Evolutionary conservation across 331 rosid species (phyloP), one percentile per base, ranked within the genome.

Genomic region (Malus hybrid): DNA sequence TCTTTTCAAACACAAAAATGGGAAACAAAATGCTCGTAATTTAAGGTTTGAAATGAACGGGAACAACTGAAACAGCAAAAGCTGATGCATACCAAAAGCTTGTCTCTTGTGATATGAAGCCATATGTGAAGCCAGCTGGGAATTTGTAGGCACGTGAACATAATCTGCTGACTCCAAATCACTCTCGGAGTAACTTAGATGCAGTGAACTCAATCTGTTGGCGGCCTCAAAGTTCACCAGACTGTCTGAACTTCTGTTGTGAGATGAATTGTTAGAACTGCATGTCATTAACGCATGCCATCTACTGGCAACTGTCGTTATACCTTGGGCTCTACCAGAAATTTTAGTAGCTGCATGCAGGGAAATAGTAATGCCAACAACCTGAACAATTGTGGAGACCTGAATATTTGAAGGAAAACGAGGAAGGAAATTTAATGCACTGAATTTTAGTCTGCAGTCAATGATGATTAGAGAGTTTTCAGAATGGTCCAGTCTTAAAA

Each of bases 301-400:
- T 80, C 90, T 79, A 80, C 93, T 86, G 73, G 97, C 97, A 66
- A 81, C 84, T 16, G 96, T 81, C 55, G 89, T 88, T 75, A 90
- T 81, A 27, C 85, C 86, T 80, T 90, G 97, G 64, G 97, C 97
- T 83, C 96, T 90, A 66, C 87, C 90, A 48, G 97, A 90, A 74
- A 92, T 90, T 82, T 81, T 92, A 8, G 97, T 90, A 3, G 97
- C 97, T 13, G 92, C 90, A n/a, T 92, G 97, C 74, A 92, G 81
- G 79, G 93, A 90, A 70, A 92, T 72, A 19, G 83, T 82, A 79
- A 90, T 87, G 64, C 93, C 93, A 2, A 90, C 97, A 39, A 92
- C 97, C 85, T 92, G 97, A 84, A 90, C 93, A 42, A 92, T 63
- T 36, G 93, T 88, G 76, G 93, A 88, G 57, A 85, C 90, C 97